Evolutionary conservation across 2,329 filamentous ascomycete genomes (phyloP).

Genomic region (Hymenoscyphus linearis): DNA sequence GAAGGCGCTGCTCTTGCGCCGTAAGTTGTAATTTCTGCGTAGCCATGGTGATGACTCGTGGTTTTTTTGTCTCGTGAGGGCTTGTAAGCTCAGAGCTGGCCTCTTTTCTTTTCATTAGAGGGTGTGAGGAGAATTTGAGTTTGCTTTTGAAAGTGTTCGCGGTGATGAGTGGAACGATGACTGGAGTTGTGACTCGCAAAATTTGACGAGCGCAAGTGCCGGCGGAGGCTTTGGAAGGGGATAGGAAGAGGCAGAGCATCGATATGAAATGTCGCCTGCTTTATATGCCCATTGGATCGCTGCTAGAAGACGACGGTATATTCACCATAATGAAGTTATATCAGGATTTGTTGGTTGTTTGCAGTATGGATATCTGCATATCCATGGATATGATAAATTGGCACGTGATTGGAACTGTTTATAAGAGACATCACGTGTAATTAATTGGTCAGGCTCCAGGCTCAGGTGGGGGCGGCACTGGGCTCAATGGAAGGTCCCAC

Average conservation of each 20-base stretch:
- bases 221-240: constrained; percentile 3
- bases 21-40: constrained; percentile 51
- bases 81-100: constrained; percentile 29
- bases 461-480: background rate
- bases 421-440: background rate
- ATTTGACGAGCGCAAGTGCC: constrained; percentile 4
- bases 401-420: too few relatives aligned
- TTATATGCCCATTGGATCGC: background rate
- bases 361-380: background rate
- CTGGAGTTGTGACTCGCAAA: constrained; percentile 19
- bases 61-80: constrained; percentile 14
- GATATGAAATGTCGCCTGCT: background rate
- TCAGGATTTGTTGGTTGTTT: background rate
- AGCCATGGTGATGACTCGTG: constrained; percentile 19
- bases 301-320: background rate
- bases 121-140: constrained; percentile 16
- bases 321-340: background rate
- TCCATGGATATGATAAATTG: too few relatives aligned
- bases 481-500: too few relatives aligned
- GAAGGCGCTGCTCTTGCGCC: constrained; percentile 65
- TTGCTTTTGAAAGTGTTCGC: background rate
- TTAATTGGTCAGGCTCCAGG: background rate
- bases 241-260: constrained; percentile 5
- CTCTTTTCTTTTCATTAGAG: constrained; percentile 30
- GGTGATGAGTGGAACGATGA: constrained; percentile 17